phyloP scores from a whole-genome alignment of 129 eudicot genomes.

The Flaveria linearis region DNA sequence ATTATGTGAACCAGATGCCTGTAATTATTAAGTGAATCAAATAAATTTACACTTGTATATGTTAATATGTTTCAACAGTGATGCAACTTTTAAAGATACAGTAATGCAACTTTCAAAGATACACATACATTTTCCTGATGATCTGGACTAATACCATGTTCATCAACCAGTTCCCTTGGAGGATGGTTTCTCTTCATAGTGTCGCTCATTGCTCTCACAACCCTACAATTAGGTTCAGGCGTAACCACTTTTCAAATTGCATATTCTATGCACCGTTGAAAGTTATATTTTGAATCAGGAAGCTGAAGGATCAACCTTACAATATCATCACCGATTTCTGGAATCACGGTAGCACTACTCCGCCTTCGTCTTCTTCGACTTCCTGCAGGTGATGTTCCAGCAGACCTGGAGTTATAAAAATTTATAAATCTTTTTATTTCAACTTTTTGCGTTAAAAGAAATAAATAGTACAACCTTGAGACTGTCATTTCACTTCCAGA shows the following conservation, averaged over 20 bases:
- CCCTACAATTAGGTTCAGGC: conserved; percentile 41
- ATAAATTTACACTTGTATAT: background rate
- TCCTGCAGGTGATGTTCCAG: conserved; percentile 66
- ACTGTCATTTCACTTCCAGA: conserved; percentile 45
- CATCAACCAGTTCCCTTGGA: conserved; percentile 47
- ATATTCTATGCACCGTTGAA: background rate
- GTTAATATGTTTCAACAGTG: background rate
- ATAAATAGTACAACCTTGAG: conserved; percentile 53
- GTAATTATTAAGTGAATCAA: conserved; percentile 1
- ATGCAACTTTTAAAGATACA: background rate
- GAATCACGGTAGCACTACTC: conserved; percentile 61
- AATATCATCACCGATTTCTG: conserved; percentile 84
- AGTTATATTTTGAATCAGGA: conserved; percentile 1
- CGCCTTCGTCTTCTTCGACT: conserved; percentile 65
- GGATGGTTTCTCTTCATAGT: conserved; percentile 60
- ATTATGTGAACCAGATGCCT: conserved; percentile 38
- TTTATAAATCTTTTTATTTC: background rate
- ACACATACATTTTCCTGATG: conserved; percentile 47
- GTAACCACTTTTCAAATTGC: background rate
- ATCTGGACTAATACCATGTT: conserved; percentile 40
- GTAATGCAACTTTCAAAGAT: background rate
- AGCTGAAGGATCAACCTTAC: conserved; percentile 55
- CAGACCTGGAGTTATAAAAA: conserved; percentile 55
- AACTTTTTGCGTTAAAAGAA: background rate
- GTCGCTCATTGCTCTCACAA: conserved; percentile 78